Conservation (phyloP, 2,329 filamentous ascomycete genomes). For the Plectosphaerella cucumerina region DNA sequence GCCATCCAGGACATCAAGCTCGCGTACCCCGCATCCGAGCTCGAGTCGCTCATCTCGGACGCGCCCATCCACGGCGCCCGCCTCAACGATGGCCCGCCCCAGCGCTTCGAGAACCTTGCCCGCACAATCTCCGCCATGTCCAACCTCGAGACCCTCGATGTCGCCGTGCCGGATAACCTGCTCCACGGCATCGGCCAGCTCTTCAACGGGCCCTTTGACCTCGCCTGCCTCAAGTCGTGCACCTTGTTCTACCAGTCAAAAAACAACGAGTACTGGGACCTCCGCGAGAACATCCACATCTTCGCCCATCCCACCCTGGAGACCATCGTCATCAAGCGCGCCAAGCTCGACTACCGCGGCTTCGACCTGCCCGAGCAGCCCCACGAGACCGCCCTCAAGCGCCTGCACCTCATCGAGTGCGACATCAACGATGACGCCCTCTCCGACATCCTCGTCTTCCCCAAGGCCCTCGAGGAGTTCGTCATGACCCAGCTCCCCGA, state of each 20-base stretch:
- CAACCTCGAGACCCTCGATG: constrained; percentile 41
- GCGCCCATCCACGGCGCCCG: constrained; percentile 27
- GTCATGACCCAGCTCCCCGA: constrained; percentile 39
- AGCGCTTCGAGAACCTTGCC: constrained; percentile 37
- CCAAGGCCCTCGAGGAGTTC: constrained; percentile 39
- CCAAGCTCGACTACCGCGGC: constrained; percentile 40
- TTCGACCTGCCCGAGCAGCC: constrained; percentile 45
- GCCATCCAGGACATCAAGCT: constrained; percentile 40
- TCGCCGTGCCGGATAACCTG: constrained; percentile 38
- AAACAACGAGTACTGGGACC: constrained; percentile 42
- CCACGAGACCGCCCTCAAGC: constrained; percentile 38
- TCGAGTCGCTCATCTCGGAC: constrained; percentile 36
- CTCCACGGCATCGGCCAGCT: constrained; percentile 42
- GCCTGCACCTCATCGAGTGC: constrained; percentile 43
- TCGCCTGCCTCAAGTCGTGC: constrained; percentile 42
- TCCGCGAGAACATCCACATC: constrained; percentile 48
- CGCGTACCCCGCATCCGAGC: constrained; percentile 37
- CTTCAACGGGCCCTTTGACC: constrained; percentile 46
- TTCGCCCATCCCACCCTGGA: constrained; percentile 46
- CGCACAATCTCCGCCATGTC: constrained; percentile 45
- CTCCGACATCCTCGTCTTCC: constrained; percentile 34
- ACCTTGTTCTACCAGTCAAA: constrained; percentile 42
- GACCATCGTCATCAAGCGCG: constrained; percentile 37
- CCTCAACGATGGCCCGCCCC: constrained; percentile 16
- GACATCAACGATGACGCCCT: constrained; percentile 42